Percentiles rank a stretch among this genome's conserved stretches.
Evolutionary conservation across 176 grass and related monocot species (phyloP).

Genomic region (Poa pratensis): DNA sequence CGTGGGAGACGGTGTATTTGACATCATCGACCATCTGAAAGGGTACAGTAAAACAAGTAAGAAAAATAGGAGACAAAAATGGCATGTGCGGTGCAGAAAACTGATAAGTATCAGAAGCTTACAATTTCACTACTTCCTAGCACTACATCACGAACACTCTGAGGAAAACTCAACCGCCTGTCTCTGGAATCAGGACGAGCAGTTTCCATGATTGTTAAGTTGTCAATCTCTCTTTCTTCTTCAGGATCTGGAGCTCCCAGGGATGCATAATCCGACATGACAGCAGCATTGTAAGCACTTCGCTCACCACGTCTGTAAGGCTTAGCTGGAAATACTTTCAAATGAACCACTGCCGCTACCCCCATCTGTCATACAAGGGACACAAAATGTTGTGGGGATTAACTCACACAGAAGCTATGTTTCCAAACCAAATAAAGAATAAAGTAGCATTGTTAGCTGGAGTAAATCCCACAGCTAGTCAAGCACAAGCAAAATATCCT

Average conservation of each 20-base stretch:
- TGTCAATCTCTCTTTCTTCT: slow-evolving; percentile 76
- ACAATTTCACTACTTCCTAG: slow-evolving; percentile 96
- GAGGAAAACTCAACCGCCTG: slow-evolving; percentile 75
- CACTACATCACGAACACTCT: slow-evolving; percentile 90
- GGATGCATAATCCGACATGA: slow-evolving; percentile 97
- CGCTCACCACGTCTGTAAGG: slow-evolving; percentile 81
- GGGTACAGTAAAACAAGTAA: slow-evolving; percentile 20
- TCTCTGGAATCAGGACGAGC: slow-evolving; percentile 61
- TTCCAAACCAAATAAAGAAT: not conserved
- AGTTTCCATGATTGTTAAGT: slow-evolving; percentile 60
- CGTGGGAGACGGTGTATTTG: slow-evolving; percentile 93
- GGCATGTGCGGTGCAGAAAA: slow-evolving; percentile 23
- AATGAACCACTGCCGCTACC: slow-evolving; percentile 84
- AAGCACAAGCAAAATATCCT: slow-evolving; percentile 31
- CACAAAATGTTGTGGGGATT: slow-evolving; percentile 18
- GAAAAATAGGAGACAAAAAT: not conserved
- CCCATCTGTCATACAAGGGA: slow-evolving; percentile 76
- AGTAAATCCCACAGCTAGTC: not conserved
- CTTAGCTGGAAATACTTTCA: slow-evolving; percentile 91
- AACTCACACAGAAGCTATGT: slow-evolving; percentile 10
- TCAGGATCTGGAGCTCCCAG: slow-evolving; percentile 90
- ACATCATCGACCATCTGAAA: slow-evolving; percentile 97
- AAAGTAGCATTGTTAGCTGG: not conserved
- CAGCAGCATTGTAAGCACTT: slow-evolving; percentile 73
- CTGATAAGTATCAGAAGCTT: slow-evolving; percentile 41